Conservation (phyloP, 2,329 filamentous ascomycete genomes). For the Pyricularia grisea region DNA sequence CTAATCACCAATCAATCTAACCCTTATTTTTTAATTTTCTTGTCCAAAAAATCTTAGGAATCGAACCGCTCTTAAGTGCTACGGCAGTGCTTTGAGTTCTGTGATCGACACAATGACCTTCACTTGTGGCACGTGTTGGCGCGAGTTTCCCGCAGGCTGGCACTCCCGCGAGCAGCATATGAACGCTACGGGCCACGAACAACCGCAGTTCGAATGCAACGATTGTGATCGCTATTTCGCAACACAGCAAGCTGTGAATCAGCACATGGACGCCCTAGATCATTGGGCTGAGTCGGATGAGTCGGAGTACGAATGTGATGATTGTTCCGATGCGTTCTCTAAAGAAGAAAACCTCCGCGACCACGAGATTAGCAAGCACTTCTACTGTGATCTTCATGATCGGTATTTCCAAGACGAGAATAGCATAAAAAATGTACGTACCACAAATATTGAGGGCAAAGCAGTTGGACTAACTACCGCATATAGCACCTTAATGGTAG, state of each 20-base stretch:
- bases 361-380: slow-evolving; percentile 1
- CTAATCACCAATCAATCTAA: too few relatives aligned
- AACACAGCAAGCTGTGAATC: not conserved
- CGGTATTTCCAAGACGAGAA: not conserved
- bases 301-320: not conserved
- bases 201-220: slow-evolving; percentile 1
- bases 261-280: not conserved
- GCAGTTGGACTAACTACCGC: not conserved
- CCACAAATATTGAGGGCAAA: not conserved
- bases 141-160: slow-evolving; percentile 27
- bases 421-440: not conserved
- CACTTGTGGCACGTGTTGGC: slow-evolving; percentile 11
- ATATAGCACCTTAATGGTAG: slow-evolving; percentile 44
- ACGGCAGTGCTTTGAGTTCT: too few relatives aligned
- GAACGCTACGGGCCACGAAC: not conserved
- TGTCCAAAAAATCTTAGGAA: too few relatives aligned
- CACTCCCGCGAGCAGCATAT: slow-evolving; percentile 4
- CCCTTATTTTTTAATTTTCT: too few relatives aligned
- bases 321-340: not conserved
- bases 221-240: slow-evolving; percentile 21
- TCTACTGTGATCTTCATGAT: not conserved
- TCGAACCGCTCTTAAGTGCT: too few relatives aligned
- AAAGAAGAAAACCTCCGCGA: not conserved
- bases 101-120: not conserved
- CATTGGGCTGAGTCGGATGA: not conserved